Evolutionary conservation across 192 early-diverging fungal species (phyloP), one percentile per base, ranked within the genome.

Genomic region (Coemansia sp.): DNA sequence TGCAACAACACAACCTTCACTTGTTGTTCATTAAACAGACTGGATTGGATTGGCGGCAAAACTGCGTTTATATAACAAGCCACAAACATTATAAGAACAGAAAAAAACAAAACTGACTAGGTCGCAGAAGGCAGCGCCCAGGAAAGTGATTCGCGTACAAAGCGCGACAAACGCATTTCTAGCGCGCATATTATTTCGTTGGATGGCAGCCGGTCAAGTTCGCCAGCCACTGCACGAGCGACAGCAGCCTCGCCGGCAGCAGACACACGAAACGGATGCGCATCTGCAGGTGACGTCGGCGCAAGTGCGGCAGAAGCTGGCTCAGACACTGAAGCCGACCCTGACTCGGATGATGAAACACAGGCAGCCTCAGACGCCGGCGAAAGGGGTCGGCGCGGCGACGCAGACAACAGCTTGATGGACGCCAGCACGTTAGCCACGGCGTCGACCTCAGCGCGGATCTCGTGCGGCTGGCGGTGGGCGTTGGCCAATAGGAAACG

Each of bases 401-500:
- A 73, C 30, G 78, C 71, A 6, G 79, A 82, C 31, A 72, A 59
- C 6, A 76, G 74, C 70, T 76, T 73, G 64, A 76, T 82, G 25
- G 79, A 82, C 51, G 63, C 57, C 70, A 82, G 64, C 46, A 67
- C 71, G 25, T 68, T 82, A 52, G 79, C 70, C 4, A 82, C 79
- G 5, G 79, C 79, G 51, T 82, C 74, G 17, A 82, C 79, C 64
- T 82, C 79, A 20, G 79, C 79, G 64, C 33, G 67, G 56, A 82
- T 82, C 65, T 82, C 74, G 51, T 82, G 79, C n/a, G 79, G 74
- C 67, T 73, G 73, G 70, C 73, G 72, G 70, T 82, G 79, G 17
- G 79, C 67, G 11, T 76, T 82, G 71, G 69, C 68, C 9, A 82
- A 71, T 64, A 82, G 54, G 53, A 82, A 76, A 63, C 80, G 75